Percentiles rank a stretch among this genome's conserved stretches.
These are phyloP conservation scores for Pythium monospermum DNA, from an alignment of 352 stramenopile genomes.

Conservation along the genomic window DNA sequence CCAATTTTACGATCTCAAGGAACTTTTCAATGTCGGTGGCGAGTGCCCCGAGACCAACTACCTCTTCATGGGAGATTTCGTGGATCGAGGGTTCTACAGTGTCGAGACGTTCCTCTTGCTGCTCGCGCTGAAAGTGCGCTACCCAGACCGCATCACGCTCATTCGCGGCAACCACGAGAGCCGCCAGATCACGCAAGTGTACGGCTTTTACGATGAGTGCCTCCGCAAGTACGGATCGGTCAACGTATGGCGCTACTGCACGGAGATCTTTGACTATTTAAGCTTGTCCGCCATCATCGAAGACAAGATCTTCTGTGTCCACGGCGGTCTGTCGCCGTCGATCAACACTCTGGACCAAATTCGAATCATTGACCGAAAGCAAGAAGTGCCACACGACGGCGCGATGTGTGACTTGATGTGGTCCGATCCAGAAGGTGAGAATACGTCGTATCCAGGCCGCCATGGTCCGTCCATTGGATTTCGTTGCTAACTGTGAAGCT, in stretches of 20 bases:
- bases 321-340: slow-evolving; percentile 95
- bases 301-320: slow-evolving; percentile 99
- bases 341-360: slow-evolving; percentile 91
- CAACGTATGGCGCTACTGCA: slow-evolving; percentile 99
- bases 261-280: slow-evolving; percentile 99
- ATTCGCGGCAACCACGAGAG: slow-evolving; percentile 99
- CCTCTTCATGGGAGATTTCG: slow-evolving; percentile 99
- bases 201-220: slow-evolving; percentile 99
- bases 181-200: slow-evolving; percentile 98
- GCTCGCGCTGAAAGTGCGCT: slow-evolving; percentile 96
- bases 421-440: slow-evolving; percentile 89
- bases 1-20: slow-evolving; percentile 99
- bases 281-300: slow-evolving; percentile 98
- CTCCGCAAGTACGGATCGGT: slow-evolving; percentile 96
- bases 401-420: slow-evolving; percentile 98
- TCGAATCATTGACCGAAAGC: slow-evolving; percentile 94
- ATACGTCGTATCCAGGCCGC: no score
- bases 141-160: slow-evolving; percentile 98
- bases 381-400: slow-evolving; percentile 98
- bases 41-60: slow-evolving; percentile 99
- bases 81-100: slow-evolving; percentile 99
- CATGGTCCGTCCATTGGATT: no score
- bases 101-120: slow-evolving; percentile 99
- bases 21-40: slow-evolving; percentile 97
- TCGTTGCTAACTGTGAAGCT: neutral